phyloP scores from a whole-genome alignment of 257 asterid species.

The Rubia yunnanensis region DNA sequence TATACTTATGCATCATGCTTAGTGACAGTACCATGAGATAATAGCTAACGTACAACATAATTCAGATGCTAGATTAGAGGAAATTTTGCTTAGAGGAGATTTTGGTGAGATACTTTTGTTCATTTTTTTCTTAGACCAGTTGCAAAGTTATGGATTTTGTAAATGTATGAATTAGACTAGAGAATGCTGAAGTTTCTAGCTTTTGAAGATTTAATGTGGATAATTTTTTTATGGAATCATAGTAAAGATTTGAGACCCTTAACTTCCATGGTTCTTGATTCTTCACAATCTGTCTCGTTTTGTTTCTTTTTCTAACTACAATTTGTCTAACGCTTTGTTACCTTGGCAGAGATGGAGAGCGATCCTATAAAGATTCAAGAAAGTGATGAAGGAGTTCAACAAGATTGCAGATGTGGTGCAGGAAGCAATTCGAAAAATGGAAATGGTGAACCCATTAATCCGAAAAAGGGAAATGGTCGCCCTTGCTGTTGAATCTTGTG shows the following conservation, averaged over 20 bases:
- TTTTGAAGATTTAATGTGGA: no score
- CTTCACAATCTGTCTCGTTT: no score
- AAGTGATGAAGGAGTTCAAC: slow-evolving; percentile 73
- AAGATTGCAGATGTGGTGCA: slow-evolving; percentile 87
- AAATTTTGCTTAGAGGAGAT: no score
- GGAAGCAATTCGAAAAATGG: slow-evolving; percentile 93
- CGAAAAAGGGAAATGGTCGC: slow-evolving; percentile 82
- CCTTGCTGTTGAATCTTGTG: slow-evolving; percentile 68
- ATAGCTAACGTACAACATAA: no score
- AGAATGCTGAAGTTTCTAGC: not conserved
- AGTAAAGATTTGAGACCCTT: not conserved
- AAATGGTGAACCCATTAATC: slow-evolving; percentile 70
- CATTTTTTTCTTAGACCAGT: not conserved
- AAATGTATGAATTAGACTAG: not conserved
- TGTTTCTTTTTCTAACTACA: no score
- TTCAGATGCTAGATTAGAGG: no score
- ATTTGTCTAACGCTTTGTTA: not conserved
- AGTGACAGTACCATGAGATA: no score
- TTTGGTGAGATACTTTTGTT: not conserved
- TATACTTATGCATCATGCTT: no score
- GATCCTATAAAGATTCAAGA: slow-evolving; percentile 57
- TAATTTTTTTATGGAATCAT: no score
- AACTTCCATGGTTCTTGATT: not conserved
- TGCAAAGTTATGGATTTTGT: not conserved
- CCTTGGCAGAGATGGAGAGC: slow-evolving; percentile 52